These are phyloP conservation scores for Sugiyamaella valdiviana DNA, from an alignment of 805 yeast genomes.

Conservation along the genomic window DNA sequence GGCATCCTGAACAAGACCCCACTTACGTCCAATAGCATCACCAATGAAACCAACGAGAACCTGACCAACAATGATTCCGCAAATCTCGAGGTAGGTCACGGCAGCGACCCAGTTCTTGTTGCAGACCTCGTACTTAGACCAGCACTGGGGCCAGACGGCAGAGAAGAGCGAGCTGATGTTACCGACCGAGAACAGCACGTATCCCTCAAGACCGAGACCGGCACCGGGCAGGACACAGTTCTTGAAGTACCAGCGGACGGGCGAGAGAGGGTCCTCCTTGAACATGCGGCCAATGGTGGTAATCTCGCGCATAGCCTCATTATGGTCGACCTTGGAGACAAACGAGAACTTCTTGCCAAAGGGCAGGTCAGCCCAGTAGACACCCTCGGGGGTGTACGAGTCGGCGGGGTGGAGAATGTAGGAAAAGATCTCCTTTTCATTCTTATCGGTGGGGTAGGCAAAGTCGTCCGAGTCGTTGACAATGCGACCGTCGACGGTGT, in stretches of 20 bases:
- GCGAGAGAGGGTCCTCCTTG: conserved; percentile 31
- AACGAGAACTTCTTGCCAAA: conserved; percentile 24
- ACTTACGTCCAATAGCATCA: conserved; percentile 55
- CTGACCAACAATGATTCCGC: conserved; percentile 57
- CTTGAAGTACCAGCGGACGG: conserved; percentile 32
- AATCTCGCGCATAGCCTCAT: conserved; percentile 28
- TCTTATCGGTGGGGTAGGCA: conserved; percentile 23
- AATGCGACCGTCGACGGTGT: conserved; percentile 33
- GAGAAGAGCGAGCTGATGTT: conserved; percentile 29
- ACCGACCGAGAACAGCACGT: conserved; percentile 35
- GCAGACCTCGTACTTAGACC: conserved; percentile 29
- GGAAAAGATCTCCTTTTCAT: conserved; percentile 32
- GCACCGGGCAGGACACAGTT: conserved; percentile 35
- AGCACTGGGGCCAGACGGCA: conserved; percentile 35
- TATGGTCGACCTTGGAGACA: conserved; percentile 25
- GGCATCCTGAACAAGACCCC: conserved; percentile 55
- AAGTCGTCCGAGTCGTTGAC: conserved; percentile 23
- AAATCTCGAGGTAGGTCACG: conserved; percentile 32
- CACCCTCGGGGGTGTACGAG: conserved; percentile 29
- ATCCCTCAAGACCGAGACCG: conserved; percentile 35
- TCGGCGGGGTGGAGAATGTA: conserved; percentile 32
- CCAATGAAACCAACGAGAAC: conserved; percentile 50
- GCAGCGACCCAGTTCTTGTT: conserved; percentile 32
- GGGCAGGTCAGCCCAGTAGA: conserved; percentile 37
- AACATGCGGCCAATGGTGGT: conserved; percentile 23